phyloP scores from a whole-genome alignment of 106 monocot genomes.

The Dendrobium catenatum region DNA sequence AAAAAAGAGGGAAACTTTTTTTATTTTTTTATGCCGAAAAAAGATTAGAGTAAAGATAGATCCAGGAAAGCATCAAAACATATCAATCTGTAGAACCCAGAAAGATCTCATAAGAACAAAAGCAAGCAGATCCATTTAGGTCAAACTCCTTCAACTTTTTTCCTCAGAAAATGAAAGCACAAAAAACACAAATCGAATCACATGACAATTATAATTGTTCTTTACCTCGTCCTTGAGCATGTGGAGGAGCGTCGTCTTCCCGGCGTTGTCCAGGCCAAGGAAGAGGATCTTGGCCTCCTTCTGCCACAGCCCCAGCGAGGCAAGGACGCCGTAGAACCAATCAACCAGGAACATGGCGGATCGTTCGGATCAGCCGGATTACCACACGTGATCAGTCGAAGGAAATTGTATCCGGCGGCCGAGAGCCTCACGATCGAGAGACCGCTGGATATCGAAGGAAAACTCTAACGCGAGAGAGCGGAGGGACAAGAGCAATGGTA shows the following conservation, averaged over 20 bases:
- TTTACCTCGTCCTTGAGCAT: slow-evolving; percentile 78
- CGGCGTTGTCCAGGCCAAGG: slow-evolving; percentile 67
- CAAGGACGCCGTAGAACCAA: slow-evolving; percentile 73
- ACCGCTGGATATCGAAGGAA: slow-evolving; percentile 8
- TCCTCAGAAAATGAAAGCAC: not conserved
- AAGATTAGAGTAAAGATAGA: not conserved
- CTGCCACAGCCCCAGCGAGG: slow-evolving; percentile 73
- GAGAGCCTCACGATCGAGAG: not conserved
- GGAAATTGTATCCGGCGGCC: slow-evolving; percentile 2
- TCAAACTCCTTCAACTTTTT: not conserved
- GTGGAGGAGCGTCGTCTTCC: slow-evolving; percentile 68
- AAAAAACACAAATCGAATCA: not conserved
- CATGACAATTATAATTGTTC: not conserved
- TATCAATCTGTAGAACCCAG: not conserved
- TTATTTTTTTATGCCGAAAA: not conserved
- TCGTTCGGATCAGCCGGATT: not conserved
- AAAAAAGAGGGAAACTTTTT: not conserved
- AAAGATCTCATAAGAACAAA: not conserved
- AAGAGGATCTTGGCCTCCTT: slow-evolving; percentile 80
- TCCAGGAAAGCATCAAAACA: not conserved
- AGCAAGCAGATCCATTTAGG: slow-evolving; percentile 3
- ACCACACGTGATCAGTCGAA: not conserved
- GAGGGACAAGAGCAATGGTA: not conserved
- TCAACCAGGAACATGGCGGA: slow-evolving; percentile 40
- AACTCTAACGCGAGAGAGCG: not conserved